These are phyloP conservation scores for Phytophthora litchii DNA, from an alignment of 352 stramenopile species.

Conservation along the genomic window DNA sequence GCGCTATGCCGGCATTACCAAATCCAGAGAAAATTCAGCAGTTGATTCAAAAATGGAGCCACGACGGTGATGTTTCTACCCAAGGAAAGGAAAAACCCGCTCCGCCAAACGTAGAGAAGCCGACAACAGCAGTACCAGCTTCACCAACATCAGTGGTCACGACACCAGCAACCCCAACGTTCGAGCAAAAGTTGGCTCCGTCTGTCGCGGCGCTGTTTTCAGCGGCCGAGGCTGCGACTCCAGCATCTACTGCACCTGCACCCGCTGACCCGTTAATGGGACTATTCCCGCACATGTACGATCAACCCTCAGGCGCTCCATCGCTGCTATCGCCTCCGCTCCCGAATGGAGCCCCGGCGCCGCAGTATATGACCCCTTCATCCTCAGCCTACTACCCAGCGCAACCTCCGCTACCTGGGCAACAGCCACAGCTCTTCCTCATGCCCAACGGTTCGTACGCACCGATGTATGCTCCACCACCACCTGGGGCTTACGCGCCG, in stretches of 20 bases:
- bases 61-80: constrained; percentile 33
- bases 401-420: constrained; percentile 25
- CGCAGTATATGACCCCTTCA: constrained; percentile 23
- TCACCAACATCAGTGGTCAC: constrained; percentile 1
- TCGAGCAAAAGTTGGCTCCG: constrained; percentile 35
- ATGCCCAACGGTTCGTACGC: constrained; percentile 43
- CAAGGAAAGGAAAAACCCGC: constrained; percentile 11
- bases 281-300: constrained; percentile 67
- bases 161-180: constrained; percentile 17
- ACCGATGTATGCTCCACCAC: constrained; percentile 31
- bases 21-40: constrained; percentile 67
- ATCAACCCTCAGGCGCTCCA: constrained; percentile 22
- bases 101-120: constrained; percentile 1
- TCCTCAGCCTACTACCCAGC: constrained; percentile 30
- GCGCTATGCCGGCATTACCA: constrained; percentile 41
- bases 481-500: constrained; percentile 12
- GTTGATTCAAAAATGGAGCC: constrained; percentile 69
- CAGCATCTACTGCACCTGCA: constrained; percentile 18
- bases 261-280: constrained; percentile 33
- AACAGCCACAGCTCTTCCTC: constrained; percentile 36
- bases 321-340: constrained; percentile 39
- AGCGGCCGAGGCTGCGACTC: constrained; percentile 20
- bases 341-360: constrained; percentile 13
- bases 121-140: constrained; percentile 1
- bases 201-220: constrained; percentile 58